phyloP scores from a whole-genome alignment of 352 stramenopile genomes.

The Pythium sukuiense region DNA sequence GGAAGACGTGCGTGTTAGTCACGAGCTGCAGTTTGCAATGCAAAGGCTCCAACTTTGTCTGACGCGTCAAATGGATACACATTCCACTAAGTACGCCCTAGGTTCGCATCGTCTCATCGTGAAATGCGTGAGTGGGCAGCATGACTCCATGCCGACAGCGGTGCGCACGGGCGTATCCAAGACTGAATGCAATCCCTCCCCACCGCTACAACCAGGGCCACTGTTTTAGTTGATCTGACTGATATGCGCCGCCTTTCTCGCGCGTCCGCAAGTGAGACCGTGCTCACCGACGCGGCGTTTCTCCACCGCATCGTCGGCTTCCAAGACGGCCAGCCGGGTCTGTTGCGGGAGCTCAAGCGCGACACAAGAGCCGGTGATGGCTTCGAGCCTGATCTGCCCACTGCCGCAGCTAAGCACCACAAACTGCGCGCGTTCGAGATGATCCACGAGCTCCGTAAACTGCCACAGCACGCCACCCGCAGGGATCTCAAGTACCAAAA shows the following conservation, averaged over 20 bases:
- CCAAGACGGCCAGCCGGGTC: not conserved
- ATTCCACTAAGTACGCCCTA: not conserved
- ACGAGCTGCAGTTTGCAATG: no score
- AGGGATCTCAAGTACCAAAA: not conserved
- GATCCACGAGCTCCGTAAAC: not conserved
- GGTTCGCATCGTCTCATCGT: not conserved
- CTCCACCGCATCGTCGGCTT: slow-evolving; percentile 4
- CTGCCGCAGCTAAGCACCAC: not conserved
- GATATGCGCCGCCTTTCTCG: not conserved
- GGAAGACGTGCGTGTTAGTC: no score
- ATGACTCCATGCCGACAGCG: not conserved
- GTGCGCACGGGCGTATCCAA: no score
- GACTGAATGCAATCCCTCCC: no score
- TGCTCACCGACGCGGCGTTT: not conserved
- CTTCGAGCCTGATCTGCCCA: not conserved
- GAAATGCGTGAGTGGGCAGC: not conserved
- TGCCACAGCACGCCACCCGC: not conserved
- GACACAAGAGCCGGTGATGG: not conserved
- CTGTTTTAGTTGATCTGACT: not conserved
- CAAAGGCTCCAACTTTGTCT: no score
- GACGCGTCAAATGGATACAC: no score
- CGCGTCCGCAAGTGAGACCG: not conserved
- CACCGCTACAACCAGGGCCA: no score
- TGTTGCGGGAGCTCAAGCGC: slow-evolving; percentile 1
- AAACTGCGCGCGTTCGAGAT: slow-evolving; percentile 5